These are phyloP conservation scores for Tolypocladium amazonense DNA, from an alignment of 2,329 filamentous ascomycete species.

Conservation along the genomic window DNA sequence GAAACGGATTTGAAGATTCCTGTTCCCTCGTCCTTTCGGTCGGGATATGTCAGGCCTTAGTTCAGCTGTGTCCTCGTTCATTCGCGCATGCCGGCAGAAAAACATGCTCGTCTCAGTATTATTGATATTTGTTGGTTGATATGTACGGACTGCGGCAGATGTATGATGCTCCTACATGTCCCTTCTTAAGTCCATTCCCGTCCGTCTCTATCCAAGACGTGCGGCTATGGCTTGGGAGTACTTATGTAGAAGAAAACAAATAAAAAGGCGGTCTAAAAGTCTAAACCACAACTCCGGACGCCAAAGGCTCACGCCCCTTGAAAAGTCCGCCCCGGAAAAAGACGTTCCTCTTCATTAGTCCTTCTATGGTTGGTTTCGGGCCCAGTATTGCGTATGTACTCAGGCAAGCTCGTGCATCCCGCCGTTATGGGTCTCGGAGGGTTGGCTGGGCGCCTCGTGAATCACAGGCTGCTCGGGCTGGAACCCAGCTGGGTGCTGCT, in stretches of 20 bases:
- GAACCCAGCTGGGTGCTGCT: constrained; percentile 7
- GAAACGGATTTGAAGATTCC: no score
- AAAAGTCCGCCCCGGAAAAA: not conserved
- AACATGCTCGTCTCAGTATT: not conserved
- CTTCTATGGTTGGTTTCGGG: not conserved
- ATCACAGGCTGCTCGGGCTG: constrained; percentile 16
- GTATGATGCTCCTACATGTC: no score
- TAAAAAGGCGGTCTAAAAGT: not conserved
- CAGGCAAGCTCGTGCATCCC: constrained; percentile 28
- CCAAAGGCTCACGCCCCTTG: not conserved
- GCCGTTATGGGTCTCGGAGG: constrained; percentile 24
- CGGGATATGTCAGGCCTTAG: no score
- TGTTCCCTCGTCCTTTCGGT: no score
- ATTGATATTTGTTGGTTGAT: no score
- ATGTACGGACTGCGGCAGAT: no score
- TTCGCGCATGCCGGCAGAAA: no score
- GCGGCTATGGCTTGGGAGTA: no score
- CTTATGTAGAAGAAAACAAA: not conserved
- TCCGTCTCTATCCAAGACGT: no score
- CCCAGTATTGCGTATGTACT: not conserved
- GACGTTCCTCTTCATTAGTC: not conserved
- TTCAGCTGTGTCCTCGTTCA: no score
- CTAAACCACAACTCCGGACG: not conserved
- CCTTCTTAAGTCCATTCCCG: no score
- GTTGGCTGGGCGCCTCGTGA: constrained; percentile 26